phyloP scores from a whole-genome alignment of 768 basidiomycete species.

The Boletus insuetus region DNA sequence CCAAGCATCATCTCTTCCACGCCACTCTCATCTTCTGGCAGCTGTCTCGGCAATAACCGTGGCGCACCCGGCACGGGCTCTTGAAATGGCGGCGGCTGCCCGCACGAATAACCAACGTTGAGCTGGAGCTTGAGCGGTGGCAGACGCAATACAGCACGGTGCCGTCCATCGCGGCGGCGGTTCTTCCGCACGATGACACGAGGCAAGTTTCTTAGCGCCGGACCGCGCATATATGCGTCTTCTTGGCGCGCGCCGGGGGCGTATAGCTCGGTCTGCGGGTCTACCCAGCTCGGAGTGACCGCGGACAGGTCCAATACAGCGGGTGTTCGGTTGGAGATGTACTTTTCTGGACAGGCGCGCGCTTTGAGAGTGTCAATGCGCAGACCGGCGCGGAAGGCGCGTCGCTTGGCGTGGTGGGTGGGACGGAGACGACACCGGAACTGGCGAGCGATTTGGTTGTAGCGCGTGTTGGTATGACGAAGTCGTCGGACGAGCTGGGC shows the following conservation, averaged over 20 bases:
- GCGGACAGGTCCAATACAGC: constrained; percentile 31
- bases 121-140: constrained; percentile 11
- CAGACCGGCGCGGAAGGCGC: constrained; percentile 44
- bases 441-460: constrained; percentile 37
- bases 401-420: constrained; percentile 47
- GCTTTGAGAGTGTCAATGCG: constrained; percentile 43
- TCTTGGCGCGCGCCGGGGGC: not conserved
- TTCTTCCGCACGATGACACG: constrained; percentile 1
- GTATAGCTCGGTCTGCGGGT: not conserved
- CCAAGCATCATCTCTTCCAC: constrained; percentile 15
- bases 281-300: constrained; percentile 29
- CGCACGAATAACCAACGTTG: not conserved
- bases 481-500: constrained; percentile 42
- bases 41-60: constrained; percentile 18
- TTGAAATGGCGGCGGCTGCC: not conserved
- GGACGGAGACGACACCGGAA: constrained; percentile 37
- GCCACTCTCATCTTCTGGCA: constrained; percentile 25
- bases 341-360: constrained; percentile 34
- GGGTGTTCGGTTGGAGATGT: constrained; percentile 32
- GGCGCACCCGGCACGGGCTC: constrained; percentile 24
- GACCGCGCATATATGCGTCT: constrained; percentile 13
- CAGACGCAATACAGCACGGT: constrained; percentile 4
- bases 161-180: not conserved
- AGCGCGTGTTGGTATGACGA: constrained; percentile 43
- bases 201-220: constrained; percentile 4